Base-by-base conservation (phyloP, 2,329 filamentous ascomycete species). In the Colletotrichum sp. region DNA sequence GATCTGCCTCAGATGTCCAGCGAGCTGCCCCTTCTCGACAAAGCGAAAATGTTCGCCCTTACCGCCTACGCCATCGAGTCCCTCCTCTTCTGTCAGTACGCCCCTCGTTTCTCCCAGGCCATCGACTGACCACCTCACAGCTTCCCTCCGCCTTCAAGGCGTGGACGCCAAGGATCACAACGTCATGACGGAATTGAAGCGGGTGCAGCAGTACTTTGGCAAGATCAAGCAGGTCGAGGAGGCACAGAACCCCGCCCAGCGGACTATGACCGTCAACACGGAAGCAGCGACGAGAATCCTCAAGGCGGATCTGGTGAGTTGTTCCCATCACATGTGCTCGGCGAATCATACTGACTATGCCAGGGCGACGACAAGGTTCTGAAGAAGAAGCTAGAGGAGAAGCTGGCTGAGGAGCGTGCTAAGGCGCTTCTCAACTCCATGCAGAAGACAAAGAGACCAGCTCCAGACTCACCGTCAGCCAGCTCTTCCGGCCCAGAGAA, bases 31-130 rank as follows among this genome's bases (percentile, higher is more conserved):
- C 89, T 99, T n/a, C 90, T 99, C 76, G 96, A 99, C 88, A 96
- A 95, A 86, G 96, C 97, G 9, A 98, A 99, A 86, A 92, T 98
- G 75, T 95, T 98, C 83, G 93, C 97, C n/a, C 89, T 98, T 24
- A 90, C 93, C 68, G 94, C 95, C 22, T 99, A 99, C 84, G 91
- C 96, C 0, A 93, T 99, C 78, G 96, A 99, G 82, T 98, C 96
- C 1, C 88, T 98, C 12, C 87, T 99, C 9, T 99, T 98, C 85
- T 94, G 95, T 96, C 85, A 78, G 91, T 82, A 36, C 15, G 8
- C n/a, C 22, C 22, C 18, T 6, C 13, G 8, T 24, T 8, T 10
- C n/a, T 18, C 32, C 8, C 18, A 24, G 26, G 15, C 24, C 28
- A n/a, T 18, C 6, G 13, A 18, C 72, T 72, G 44, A 66, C 71